Base-by-base conservation (phyloP, 345 rosid species). In the Brassica nigra region DNA sequence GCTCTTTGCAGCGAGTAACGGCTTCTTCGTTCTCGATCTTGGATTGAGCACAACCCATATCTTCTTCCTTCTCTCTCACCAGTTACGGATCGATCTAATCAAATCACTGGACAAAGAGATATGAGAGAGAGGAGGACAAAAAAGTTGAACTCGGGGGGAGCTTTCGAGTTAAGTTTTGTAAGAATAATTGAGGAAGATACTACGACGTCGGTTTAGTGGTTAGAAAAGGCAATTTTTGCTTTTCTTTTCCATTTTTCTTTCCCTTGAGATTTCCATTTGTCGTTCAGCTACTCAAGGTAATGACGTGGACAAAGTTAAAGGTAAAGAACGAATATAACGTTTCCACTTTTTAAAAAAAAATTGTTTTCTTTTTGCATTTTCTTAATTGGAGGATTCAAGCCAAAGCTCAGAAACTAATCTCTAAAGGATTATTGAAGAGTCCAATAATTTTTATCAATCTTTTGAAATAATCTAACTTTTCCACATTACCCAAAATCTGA, bases 21-120 rank as follows among this genome's bases (percentile, higher is more conserved):
- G 97, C 91, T 77, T 95, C 98, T 74, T 95, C 99, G 76, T 91
- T 92, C 86, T 95, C 97, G 89, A 95, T 93, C 91, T 86, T 93
- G 8, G 99, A 95, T 62, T 93, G 97, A 6, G 89, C 73, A 77
- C 98, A 95, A 8, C 99, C 99, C 99, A 95, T 42, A 2, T 94
- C 3, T 66, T 71, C 71, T 58, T 72, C 76, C 6, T 14, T 15
- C 47, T 76, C 47, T 42, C 55, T 62, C 75, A 34, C 6, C 16
- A 30, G 69, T 68, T n/a, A 23, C 31, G 58, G 81, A 71, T 78
- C 63, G 74, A 78, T 37, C 66, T 3, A 14, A 62, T 72, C 76
- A 8, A 23, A 62, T 72, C 76, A 36, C 15, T 11, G 67, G 72
- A 71, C 65, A 23, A 36, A 64, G 59, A 66, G 29, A 33, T 4